Percentiles rank a stretch among this genome's conserved stretches.
Evolutionary conservation across 129 eudicot genomes (phyloP).

Genomic region (Ambrosia trifida): DNA sequence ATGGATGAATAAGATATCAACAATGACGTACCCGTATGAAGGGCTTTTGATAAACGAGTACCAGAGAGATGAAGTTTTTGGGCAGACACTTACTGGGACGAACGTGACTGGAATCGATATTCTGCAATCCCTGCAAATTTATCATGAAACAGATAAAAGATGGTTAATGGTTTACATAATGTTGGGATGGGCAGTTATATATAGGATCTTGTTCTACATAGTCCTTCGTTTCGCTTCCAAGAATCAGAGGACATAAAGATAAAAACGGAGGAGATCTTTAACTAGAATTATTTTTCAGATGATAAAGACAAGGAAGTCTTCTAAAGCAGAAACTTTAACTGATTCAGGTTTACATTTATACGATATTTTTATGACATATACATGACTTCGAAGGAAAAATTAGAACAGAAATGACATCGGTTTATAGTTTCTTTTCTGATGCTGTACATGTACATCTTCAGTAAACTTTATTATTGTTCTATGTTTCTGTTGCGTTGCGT

Average conservation of each 20-base stretch:
- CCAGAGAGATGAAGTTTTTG: conserved; percentile 43
- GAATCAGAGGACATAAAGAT: conserved; percentile 61
- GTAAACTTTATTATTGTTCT: conserved; percentile 3
- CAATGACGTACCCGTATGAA: conserved; percentile 83
- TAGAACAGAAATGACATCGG: conserved; percentile 4
- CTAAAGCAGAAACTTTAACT: conserved; percentile 29
- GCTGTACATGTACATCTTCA: neutral
- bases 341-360: conserved; percentile 15
- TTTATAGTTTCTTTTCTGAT: neutral
- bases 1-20: conserved; percentile 75
- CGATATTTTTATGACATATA: neutral
- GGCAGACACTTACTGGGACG: conserved; percentile 22
- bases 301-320: conserved; percentile 20
- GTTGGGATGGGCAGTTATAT: conserved; percentile 74
- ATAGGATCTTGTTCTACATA: conserved; percentile 64
- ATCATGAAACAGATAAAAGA: conserved; percentile 32
- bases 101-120: conserved; percentile 45
- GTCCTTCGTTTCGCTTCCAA: conserved; percentile 78
- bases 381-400: conserved; percentile 7
- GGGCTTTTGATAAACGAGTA: conserved; percentile 72
- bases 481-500: neutral
- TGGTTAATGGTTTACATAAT: conserved; percentile 60
- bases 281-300: conserved; percentile 3
- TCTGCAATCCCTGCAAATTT: conserved; percentile 46
- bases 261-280: conserved; percentile 18